Evolutionary conservation across 2,329 filamentous ascomycete species (phyloP), one percentile per base, ranked within the genome.

Genomic region (Microcyclospora pomicola): DNA sequence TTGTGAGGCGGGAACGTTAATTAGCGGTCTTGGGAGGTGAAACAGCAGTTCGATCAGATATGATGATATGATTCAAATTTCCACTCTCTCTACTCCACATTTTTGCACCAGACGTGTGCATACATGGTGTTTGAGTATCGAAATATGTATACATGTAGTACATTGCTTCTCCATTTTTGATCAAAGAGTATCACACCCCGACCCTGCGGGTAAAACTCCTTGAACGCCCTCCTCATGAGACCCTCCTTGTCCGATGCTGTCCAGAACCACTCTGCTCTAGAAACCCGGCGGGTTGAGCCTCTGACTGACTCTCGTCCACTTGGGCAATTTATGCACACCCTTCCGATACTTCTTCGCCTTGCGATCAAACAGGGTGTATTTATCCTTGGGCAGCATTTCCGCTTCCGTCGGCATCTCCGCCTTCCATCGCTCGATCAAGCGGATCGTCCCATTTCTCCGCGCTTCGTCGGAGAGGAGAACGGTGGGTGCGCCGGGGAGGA

Each of bases 331-430:
- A 66, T 96, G 88, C 61, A 98, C 87, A 39, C 86, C 84, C 75
- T 98, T 98, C 59, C 91, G 73, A 62, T 96, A 98, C 53, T 75
- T 79, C 76, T 87, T 93, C 60, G 82, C 86, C 64, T 96, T 95
- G 52, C 87, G 79, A 63, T 94, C 88, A 63, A 96, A 98, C 55
- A 98, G 81, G 19, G 85, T 94, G 67, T 98, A 98, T 67, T 98
- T 98, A 67, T 98, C 91, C 63, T 76, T 81, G 34, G 91, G 81
- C 60, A 93, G 60, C 91, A 98, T 98, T 70, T 96, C 86, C 55
- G 77, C 73, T 71, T 98, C 91, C 16, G 77, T 82, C 15, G 91
- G 91, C 91, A 98, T 98, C 64, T 94, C 85, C 29, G 72, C 71
- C 69, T 91, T 94, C 91, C 91, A 98, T 56, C 79, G 68, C 61